These are phyloP conservation scores for Orbilia brochopaga DNA, from an alignment of 2,329 filamentous ascomycete species.

Conservation along the genomic window DNA sequence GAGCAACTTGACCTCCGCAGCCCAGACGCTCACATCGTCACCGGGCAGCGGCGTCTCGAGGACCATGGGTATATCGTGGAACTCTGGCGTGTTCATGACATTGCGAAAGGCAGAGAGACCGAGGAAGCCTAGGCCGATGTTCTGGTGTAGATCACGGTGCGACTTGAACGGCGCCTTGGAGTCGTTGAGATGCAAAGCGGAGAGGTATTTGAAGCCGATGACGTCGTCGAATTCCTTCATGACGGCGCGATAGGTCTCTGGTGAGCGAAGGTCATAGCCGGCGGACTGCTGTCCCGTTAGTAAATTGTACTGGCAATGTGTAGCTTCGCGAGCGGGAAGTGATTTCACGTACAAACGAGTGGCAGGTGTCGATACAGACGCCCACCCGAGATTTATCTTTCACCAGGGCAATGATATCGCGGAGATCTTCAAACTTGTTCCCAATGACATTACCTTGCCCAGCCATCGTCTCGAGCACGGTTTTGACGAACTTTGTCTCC, in stretches of 20 bases:
- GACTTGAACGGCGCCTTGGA: constrained; percentile 87
- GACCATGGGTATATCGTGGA: constrained; percentile 84
- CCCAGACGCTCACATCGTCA: constrained; percentile 75
- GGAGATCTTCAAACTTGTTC: constrained; percentile 81
- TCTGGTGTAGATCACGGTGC: constrained; percentile 87
- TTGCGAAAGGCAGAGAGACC: constrained; percentile 89
- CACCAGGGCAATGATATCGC: constrained; percentile 79
- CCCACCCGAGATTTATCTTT: constrained; percentile 83
- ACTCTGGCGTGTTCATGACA: constrained; percentile 79
- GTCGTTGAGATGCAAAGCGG: constrained; percentile 90
- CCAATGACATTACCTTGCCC: constrained; percentile 81
- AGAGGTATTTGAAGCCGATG: constrained; percentile 79
- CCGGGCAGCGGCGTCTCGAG: constrained; percentile 94
- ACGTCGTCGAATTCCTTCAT: constrained; percentile 76
- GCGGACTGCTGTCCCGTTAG: constrained; percentile 62
- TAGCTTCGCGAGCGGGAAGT: background rate
- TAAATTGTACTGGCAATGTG: background rate
- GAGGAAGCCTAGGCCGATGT: constrained; percentile 93
- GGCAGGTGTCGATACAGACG: constrained; percentile 95
- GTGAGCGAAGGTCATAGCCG: constrained; percentile 84
- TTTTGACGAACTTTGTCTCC: constrained; percentile 76
- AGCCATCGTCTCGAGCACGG: constrained; percentile 94
- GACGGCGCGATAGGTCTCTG: constrained; percentile 73
- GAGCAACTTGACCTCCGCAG: constrained; percentile 89
- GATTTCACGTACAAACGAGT: constrained; percentile 70